Evolutionary conservation across 768 basidiomycete species (phyloP), one percentile per base, ranked within the genome.

Genomic region (Brasilioporus rufonigricans): DNA sequence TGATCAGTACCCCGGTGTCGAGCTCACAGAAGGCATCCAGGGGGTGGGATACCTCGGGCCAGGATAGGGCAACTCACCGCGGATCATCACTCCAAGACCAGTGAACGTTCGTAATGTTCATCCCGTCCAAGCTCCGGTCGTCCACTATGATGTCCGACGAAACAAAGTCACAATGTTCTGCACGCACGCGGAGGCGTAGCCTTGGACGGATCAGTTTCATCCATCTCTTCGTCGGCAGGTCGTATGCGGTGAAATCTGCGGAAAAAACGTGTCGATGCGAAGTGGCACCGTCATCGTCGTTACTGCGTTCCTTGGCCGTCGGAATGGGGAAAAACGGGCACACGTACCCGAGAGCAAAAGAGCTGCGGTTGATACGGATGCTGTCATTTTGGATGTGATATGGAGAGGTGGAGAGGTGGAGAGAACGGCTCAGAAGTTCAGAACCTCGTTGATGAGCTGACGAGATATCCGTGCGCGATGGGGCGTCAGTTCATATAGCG

Each of bases 231-330:
- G 64, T 53, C 1, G 65, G 65, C 1, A 66, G 27, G 6, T 65
- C 66, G 36, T 46, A 59, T 26, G 66, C 66, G 41, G 52, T 63
- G 50, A 66, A 68, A 24, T 63, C 65, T 66, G 35, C n/a, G 14
- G 32, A 16, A n/a, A 46, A 32, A 29, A 2, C 26, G 24, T 19
- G 19, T 44, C 19, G 27, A 29, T 11, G 14, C 10, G 43, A n/a
- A n/a, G n/a, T n/a, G 33, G 23, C 19, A 39, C 8, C 44, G 16
- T 27, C 24, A 14, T 39, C n/a, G 23, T 43, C 24, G 14, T 56
- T 33, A 23, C n/a, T n/a, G n/a, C 29, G 33, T 39, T 19, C 41
- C 33, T 36, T 36, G 27, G 19, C 23, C n/a, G 10, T 31, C 27
- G 31, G 33, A 45, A 41, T 21, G n/a, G 8, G 39, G 11, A 14